Conservation (phyloP, 768 basidiomycete genomes). For the Russula virescens region DNA sequence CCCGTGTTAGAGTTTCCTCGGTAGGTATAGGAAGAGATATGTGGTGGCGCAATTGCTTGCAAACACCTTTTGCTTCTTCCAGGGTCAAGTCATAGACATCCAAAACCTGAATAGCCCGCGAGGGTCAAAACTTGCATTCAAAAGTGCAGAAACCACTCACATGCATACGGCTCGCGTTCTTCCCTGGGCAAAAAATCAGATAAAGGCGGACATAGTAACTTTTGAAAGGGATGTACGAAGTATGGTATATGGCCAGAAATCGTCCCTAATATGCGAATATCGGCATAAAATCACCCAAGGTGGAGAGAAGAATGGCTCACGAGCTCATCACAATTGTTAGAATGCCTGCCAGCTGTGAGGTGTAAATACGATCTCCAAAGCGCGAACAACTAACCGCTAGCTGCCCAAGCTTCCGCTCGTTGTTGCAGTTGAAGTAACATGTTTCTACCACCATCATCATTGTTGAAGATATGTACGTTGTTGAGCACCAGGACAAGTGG, state of each 20-base stretch:
- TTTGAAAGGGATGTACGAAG: constrained; percentile 42
- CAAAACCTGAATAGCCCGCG: constrained; percentile 44
- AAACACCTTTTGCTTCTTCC: constrained; percentile 53
- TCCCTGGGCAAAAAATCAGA: constrained; percentile 40
- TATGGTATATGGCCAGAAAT: constrained; percentile 73
- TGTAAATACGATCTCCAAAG: constrained; percentile 9
- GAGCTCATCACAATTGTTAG: constrained; percentile 74
- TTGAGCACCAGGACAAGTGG: constrained; percentile 80
- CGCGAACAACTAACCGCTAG: constrained; percentile 47
- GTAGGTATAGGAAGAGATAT: constrained; percentile 32
- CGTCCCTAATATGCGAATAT: constrained; percentile 47
- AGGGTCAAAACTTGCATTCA: background rate
- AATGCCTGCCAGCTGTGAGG: constrained; percentile 44
- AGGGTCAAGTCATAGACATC: constrained; percentile 65
- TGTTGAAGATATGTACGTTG: constrained; percentile 69
- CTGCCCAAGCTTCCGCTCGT: constrained; percentile 80
- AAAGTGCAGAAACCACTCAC: constrained; percentile 32
- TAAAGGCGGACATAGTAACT: background rate
- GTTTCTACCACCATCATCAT: constrained; percentile 69
- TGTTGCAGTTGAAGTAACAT: constrained; percentile 86
- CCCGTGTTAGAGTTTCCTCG: constrained; percentile 40
- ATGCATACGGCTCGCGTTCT: constrained; percentile 69
- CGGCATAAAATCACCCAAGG: background rate
- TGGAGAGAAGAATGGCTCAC: constrained; percentile 36
- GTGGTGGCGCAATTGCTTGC: constrained; percentile 45